These are phyloP conservation scores for Mycena chlorophos DNA, from an alignment of 768 basidiomycete genomes.

Conservation along the genomic window DNA sequence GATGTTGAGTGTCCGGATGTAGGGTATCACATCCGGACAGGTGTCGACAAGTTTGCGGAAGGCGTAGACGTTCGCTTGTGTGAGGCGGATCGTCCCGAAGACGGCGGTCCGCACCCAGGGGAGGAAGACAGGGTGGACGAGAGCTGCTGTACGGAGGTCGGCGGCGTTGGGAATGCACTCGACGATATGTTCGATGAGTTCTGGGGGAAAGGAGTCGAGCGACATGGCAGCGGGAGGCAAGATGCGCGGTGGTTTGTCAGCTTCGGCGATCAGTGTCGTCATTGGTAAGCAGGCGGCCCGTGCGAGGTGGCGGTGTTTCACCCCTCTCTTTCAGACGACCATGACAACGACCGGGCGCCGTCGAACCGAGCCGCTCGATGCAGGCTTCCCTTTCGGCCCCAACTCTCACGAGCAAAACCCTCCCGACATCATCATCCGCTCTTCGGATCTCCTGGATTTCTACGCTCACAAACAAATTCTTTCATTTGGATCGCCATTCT, in stretches of 20 bases:
- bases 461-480: background rate
- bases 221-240: too few species aligned
- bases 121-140: background rate
- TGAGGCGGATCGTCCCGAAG: background rate
- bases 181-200: conserved; percentile 1
- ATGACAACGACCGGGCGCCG: too few species aligned
- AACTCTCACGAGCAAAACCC: background rate
- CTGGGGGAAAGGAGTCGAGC: background rate
- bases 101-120: background rate
- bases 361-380: too few species aligned
- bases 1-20: conserved; percentile 5
- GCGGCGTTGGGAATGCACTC: background rate
- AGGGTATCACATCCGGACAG: background rate
- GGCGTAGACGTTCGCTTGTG: background rate
- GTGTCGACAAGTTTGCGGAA: background rate
- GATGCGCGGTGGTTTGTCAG: too few species aligned
- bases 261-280: too few species aligned
- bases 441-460: background rate
- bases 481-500: background rate
- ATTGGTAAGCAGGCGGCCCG: too few species aligned
- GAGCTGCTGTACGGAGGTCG: background rate
- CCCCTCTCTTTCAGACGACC: too few species aligned
- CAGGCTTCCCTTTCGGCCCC: background rate
- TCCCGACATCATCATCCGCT: background rate
- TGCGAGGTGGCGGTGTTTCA: too few species aligned